phyloP scores from a whole-genome alignment of 768 basidiomycete species.

The Aureoboletus auriporus region DNA sequence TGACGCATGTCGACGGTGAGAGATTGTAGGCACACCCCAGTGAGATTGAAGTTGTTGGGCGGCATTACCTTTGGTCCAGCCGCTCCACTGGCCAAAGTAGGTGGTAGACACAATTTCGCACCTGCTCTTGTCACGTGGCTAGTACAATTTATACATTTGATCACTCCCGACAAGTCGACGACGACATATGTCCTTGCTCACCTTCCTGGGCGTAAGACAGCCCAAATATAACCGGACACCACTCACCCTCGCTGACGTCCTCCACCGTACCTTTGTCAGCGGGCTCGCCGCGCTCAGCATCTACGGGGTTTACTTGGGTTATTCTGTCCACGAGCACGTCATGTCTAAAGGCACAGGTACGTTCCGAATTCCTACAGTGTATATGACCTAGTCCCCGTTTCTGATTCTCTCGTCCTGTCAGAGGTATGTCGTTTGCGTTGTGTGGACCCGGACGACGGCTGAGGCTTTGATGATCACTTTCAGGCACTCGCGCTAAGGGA shows the following conservation, averaged over 20 bases:
- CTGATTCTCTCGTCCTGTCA: neutral
- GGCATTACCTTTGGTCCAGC: no score
- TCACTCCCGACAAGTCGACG: neutral
- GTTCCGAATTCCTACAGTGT: neutral
- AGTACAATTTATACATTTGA: no score
- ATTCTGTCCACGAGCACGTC: slow-evolving; percentile 29
- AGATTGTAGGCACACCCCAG: no score
- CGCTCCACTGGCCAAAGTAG: no score
- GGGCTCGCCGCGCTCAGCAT: slow-evolving; percentile 26
- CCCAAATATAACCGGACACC: slow-evolving; percentile 19
- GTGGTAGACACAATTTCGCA: no score
- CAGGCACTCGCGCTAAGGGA: slow-evolving; percentile 23
- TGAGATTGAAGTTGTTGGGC: no score
- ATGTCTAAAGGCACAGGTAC: slow-evolving; percentile 30
- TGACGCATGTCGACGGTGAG: no score
- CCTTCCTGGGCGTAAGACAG: slow-evolving; percentile 24
- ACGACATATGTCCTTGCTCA: slow-evolving; percentile 23
- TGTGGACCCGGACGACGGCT: neutral
- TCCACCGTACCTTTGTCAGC: slow-evolving; percentile 29
- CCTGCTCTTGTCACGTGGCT: no score
- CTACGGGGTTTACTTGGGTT: slow-evolving; percentile 31
- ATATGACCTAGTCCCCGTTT: neutral
- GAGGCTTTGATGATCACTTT: neutral
- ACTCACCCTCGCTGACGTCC: slow-evolving; percentile 25
- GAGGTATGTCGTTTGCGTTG: slow-evolving; percentile 16